Evolutionary conservation across 306 rosid genomes (phyloP), one percentile per base, ranked within the genome.

Genomic region (Cicer yamashitae): DNA sequence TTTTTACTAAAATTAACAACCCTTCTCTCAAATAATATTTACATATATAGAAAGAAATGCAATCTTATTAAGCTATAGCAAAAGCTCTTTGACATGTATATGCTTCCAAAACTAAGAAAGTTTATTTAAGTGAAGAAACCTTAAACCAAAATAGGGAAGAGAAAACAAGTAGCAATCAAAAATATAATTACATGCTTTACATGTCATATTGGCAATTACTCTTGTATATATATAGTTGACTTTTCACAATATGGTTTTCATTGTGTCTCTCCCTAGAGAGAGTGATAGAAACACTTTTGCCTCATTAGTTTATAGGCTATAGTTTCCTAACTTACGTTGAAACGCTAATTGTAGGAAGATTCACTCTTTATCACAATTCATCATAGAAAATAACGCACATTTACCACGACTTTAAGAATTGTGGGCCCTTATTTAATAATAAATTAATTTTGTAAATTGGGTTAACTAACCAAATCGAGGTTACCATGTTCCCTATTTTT

Each of bases 281-380:
- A 45, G 52, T 34, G 44, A 57, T 12, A 37, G 17, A 46, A 58
- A 39, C 52, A 39, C 39, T 4, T 38, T 66, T 54, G 37, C 67
- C 30, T 6, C 7, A 66, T 40, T 74, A 48, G 51, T 58, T 39
- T 58, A 58, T 38, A 18, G 30, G 13, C 11, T 18, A 48, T 7
- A 50, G 13, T 74, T 80, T 67, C 76, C 20, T 67, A 37, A 14
- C 37, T 67, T 20, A 40, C 11, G 30, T 15, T 68, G 60, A 57
- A 56, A 67, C 69, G 12, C 39, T 60, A 69, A n/a, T 59, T 46
- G 63, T 37, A 65, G 83, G 51, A 74, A 50, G 47, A 58, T 30
- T 13, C 70, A 56, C 45, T 58, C 38, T 58, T 77, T 20, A 50
- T 71, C 48, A 46, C 38, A 18, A 61, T 10, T 43, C 63, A 10